phyloP scores from a whole-genome alignment of 306 rosid genomes.

The Acmispon strigosus region DNA sequence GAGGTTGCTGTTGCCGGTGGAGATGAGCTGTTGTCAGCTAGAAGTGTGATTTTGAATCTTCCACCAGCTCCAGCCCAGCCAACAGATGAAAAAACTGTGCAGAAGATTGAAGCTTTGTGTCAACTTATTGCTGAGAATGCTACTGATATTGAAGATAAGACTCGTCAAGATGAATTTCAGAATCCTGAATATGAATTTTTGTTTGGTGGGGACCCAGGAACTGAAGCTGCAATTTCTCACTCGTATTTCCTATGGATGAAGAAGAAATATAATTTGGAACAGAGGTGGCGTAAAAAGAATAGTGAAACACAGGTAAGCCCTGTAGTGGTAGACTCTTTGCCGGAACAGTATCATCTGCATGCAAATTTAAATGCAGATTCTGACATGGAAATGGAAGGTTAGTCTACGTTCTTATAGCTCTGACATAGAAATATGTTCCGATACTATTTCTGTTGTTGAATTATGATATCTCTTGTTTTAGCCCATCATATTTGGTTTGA shows the following conservation, averaged over 20 bases:
- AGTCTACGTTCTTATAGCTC: conserved; percentile 22
- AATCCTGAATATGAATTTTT: conserved; percentile 51
- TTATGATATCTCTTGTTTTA: not conserved
- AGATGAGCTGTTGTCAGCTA: conserved; percentile 15
- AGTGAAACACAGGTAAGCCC: conserved; percentile 14
- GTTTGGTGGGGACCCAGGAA: conserved; percentile 55
- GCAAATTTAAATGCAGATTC: conserved; percentile 52
- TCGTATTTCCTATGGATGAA: conserved; percentile 55
- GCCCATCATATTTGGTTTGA: not conserved
- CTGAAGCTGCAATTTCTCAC: conserved; percentile 41
- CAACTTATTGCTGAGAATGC: conserved; percentile 41
- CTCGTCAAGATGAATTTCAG: conserved; percentile 31
- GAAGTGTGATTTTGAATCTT: conserved; percentile 18
- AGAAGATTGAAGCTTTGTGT: conserved; percentile 51
- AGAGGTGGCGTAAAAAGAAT: conserved; percentile 23
- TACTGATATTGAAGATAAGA: conserved; percentile 38
- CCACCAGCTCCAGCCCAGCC: conserved; percentile 47
- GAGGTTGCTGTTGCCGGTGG: conserved; percentile 21
- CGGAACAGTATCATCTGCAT: conserved; percentile 21
- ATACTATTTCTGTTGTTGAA: not conserved
- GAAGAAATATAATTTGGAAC: conserved; percentile 38
- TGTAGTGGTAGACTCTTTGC: conserved; percentile 9
- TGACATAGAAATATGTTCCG: not conserved
- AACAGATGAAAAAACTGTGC: conserved; percentile 32
- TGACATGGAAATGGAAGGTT: conserved; percentile 99